Percentiles rank a stretch among this genome's conserved stretches.
Conservation (phyloP, 768 basidiomycete species). For the Russula brevipes region DNA sequence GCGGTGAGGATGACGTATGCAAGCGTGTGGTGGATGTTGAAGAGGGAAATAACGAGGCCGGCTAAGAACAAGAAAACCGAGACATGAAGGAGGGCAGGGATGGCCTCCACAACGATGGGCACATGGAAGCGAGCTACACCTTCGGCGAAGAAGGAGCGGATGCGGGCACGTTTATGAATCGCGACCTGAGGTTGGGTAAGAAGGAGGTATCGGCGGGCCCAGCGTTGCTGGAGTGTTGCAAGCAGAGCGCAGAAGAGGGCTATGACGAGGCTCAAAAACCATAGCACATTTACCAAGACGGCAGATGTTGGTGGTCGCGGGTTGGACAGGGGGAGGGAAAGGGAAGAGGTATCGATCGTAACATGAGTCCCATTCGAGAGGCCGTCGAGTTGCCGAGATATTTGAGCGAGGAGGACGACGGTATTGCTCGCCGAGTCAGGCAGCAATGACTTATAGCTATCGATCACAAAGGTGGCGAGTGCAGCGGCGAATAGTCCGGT, state of each 20-base stretch:
- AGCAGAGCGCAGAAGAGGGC: slow-evolving; percentile 15
- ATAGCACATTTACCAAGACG: slow-evolving; percentile 11
- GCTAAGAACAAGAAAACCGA: slow-evolving; percentile 17
- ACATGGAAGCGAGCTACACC: slow-evolving; percentile 7
- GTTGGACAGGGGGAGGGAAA: neutral
- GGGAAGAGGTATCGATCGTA: neutral
- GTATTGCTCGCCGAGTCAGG: slow-evolving; percentile 9
- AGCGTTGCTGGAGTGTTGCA: slow-evolving; percentile 12
- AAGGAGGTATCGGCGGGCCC: slow-evolving; percentile 15
- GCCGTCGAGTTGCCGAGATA: slow-evolving; percentile 15
- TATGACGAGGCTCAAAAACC: slow-evolving; percentile 16
- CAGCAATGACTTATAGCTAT: slow-evolving; percentile 18
- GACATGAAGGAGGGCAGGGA: slow-evolving; percentile 11
- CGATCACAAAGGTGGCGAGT: slow-evolving; percentile 15
- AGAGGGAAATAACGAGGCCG: slow-evolving; percentile 18
- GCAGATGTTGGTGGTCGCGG: slow-evolving; percentile 1
- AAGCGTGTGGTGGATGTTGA: slow-evolving; percentile 10
- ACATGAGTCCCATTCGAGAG: neutral
- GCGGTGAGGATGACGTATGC: slow-evolving; percentile 1
- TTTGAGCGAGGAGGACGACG: slow-evolving; percentile 19
- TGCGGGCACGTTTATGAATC: slow-evolving; percentile 10
- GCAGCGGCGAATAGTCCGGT: slow-evolving; percentile 18
- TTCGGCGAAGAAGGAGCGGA: slow-evolving; percentile 10
- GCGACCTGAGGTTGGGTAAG: neutral
- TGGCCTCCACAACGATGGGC: neutral